Percentiles rank a stretch among this genome's conserved stretches.
Evolutionary conservation across 352 stramenopile species (phyloP).

Genomic region (Pythium myriotylum): DNA sequence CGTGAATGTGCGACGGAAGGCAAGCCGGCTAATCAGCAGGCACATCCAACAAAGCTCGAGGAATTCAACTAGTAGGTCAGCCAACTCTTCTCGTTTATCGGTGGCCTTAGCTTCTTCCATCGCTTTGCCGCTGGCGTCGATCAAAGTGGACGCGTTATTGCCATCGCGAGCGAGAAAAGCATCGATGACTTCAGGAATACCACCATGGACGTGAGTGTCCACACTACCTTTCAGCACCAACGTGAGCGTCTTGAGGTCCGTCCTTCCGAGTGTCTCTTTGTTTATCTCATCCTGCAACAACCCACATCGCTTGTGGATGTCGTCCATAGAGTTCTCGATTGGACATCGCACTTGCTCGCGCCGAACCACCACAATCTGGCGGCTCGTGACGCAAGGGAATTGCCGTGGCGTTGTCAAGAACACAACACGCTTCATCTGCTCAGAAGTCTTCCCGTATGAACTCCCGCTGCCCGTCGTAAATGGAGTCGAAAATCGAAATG

Average conservation of each 20-base stretch:
- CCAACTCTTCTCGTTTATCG: conserved; percentile 48
- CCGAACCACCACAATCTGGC: conserved; percentile 43
- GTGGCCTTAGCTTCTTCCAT: conserved; percentile 40
- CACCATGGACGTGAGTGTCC: conserved; percentile 77
- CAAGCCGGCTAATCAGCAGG: conserved; percentile 61
- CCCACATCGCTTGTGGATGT: conserved; percentile 65
- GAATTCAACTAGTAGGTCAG: conserved; percentile 62
- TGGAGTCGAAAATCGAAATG: conserved; percentile 56
- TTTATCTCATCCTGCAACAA: conserved; percentile 57
- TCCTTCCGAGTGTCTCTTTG: conserved; percentile 47
- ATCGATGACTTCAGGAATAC: conserved; percentile 72
- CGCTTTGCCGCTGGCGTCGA: conserved; percentile 34
- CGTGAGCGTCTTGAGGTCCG: conserved; percentile 74
- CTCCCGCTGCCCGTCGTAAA: conserved; percentile 44
- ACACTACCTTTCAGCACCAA: conserved; percentile 82
- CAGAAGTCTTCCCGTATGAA: conserved; percentile 64
- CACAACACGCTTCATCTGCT: conserved; percentile 77
- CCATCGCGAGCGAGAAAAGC: conserved; percentile 44
- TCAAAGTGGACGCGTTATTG: conserved; percentile 16
- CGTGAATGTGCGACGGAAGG: conserved; percentile 40
- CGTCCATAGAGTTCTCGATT: conserved; percentile 78
- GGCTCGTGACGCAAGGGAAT: conserved; percentile 58
- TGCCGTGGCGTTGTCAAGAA: conserved; percentile 39
- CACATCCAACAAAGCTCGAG: conserved; percentile 55
- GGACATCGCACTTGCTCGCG: conserved; percentile 59